Conservation (phyloP, 768 basidiomycete genomes). For the Pleurotus eryngii region DNA sequence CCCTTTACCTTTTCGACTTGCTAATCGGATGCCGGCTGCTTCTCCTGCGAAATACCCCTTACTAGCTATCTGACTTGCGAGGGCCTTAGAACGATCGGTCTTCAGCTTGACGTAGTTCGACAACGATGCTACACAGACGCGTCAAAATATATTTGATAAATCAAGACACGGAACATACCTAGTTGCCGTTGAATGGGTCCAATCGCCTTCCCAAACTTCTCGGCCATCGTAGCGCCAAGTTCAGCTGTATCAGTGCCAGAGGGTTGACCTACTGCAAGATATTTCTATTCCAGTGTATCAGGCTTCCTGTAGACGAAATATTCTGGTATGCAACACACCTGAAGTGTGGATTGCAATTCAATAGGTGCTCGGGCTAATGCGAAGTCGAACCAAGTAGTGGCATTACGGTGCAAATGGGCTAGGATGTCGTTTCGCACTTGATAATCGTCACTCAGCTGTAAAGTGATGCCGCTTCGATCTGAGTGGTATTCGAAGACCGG, state of each 20-base stretch:
- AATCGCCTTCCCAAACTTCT: slow-evolving; percentile 80
- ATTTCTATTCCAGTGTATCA: slow-evolving; percentile 57
- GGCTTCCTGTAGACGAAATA: slow-evolving; percentile 1
- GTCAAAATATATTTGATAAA: slow-evolving; percentile 1
- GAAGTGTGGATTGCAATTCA: slow-evolving; percentile 88
- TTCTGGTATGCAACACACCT: slow-evolving; percentile 44
- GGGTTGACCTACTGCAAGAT: slow-evolving; percentile 74
- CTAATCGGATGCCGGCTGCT: slow-evolving; percentile 73
- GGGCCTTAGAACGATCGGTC: slow-evolving; percentile 75
- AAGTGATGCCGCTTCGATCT: slow-evolving; percentile 64
- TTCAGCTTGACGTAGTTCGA: slow-evolving; percentile 58
- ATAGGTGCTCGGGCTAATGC: slow-evolving; percentile 87
- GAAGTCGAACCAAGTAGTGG: slow-evolving; percentile 81
- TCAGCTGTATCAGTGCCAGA: slow-evolving; percentile 77
- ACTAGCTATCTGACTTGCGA: slow-evolving; percentile 83
- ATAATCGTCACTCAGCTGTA: slow-evolving; percentile 87
- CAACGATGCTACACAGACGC: slow-evolving; percentile 43
- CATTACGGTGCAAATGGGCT: slow-evolving; percentile 65
- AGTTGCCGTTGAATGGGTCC: slow-evolving; percentile 74
- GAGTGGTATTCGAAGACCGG: slow-evolving; percentile 83
- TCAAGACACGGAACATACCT: slow-evolving; percentile 40
- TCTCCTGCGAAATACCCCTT: slow-evolving; percentile 92
- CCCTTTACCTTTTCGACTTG: slow-evolving; percentile 57
- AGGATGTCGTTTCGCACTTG: slow-evolving; percentile 82
- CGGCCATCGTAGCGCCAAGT: slow-evolving; percentile 86